Evolutionary conservation across 2,329 filamentous ascomycete genomes (phyloP), one percentile per base, ranked within the genome.

Genomic region (Volutella citrinella): DNA sequence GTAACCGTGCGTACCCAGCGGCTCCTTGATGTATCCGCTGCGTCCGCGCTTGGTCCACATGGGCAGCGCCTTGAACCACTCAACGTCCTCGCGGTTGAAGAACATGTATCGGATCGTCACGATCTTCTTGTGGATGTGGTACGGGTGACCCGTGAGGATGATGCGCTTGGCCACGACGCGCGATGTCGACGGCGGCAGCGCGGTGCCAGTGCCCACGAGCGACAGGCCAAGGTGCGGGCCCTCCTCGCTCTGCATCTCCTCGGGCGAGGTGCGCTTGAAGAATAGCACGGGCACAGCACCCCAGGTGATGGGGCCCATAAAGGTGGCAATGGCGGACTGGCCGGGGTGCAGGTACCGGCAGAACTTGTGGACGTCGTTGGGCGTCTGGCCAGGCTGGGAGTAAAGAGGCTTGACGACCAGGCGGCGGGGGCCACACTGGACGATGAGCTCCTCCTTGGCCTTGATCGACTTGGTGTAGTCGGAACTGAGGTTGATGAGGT

Each of bases 31-130:
- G 61, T 82, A 96, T 8, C 93, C 93, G 48, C 80, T 87, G 43
- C 93, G 74, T 7, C 93, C 93, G 19, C 91, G 70, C 68, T 80
- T 87, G 6, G 93, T 98, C 90, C 91, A 98, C 45, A 98, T 66
- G 40, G 93, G 91, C 57, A 98, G 63, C 1, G 91, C 91, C 70
- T 95, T 95, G 78, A 97, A 98, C 90, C 93, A 98, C 49, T 86
- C 80, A 19, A 98, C 87, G 48, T 98, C 94, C 54, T 91, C 87
- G 30, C 84, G 74, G 70, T 91, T 94, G 80, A 98, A 98, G 76
- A 98, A 98, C 94, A 98, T 98, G 76, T 98, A 98, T 19, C 93
- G 84, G 28, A 98, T 83, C 1, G 94, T 98, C 40, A 98, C 93
- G 16, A 98, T 74, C 64, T 85, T 89, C 76, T 95, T 96, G 78